Base-by-base conservation (phyloP, 129 eudicot species). In the Gnaphalium uliginosum region DNA sequence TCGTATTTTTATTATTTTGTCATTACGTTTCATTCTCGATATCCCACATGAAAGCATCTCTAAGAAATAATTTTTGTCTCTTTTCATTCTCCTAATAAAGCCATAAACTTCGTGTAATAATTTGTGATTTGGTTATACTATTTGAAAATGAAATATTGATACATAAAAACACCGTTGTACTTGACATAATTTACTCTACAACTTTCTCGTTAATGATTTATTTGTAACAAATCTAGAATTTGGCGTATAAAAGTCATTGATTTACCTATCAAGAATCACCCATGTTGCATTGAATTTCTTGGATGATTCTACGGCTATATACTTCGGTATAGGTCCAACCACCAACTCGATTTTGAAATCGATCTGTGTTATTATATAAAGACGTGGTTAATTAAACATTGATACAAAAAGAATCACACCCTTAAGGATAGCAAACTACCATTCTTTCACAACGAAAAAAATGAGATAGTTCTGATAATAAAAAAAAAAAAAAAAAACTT, bases 231-330 rank as follows among this genome's bases (percentile, higher is more conserved):
- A 13, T 24, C 0, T 15, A 22, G 46, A 17, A n/a, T 64, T 18
- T 4, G 14, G 27, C 24, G 26, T 30, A 63, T 29, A 14, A 18
- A 64, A 64, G 8, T 3, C 11, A 9, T 7, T 8, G 26, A 21
- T 56, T 61, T 75, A 85, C 89, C 89, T 82, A 62, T 85, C 86
- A 24, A 85, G 86, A 51, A 85, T 85, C 35, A 85, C 75, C 89
- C 86, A 85, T 29, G 89, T 85, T 17, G 84, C 64, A 13, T 69
- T 69, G 11, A 27, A 61, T 76, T 79, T 83, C 62, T 68, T 82
- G 57, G 82, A 27, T 24, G 72, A 82, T 15, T 82, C 84, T 30
- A 85, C 3, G 13, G 82, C 89, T 1, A 75, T 82, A 61, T 13
- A 71, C 74, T 79, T 76, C 5, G 86, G 80, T 63, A 79, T 75